Base-by-base conservation (phyloP, 78 protist species). In the Dictyostelium discoideum region DNA sequence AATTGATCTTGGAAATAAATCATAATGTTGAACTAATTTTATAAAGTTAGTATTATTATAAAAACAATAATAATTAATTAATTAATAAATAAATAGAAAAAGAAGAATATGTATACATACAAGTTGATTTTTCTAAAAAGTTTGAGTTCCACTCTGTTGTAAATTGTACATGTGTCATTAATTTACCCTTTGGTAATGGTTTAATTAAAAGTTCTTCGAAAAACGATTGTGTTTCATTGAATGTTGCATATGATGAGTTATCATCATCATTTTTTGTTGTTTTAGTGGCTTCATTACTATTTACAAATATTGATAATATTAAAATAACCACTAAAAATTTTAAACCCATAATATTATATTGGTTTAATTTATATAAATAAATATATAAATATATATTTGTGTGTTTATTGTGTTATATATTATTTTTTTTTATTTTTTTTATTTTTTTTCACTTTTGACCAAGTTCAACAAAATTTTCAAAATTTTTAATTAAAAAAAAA, bases 111-210 rank as follows among this genome's bases (percentile, higher is more conserved):
- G 6, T 72, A 65, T 79, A 72, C 81, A 54, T 82, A 90, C 94
- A 90, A 72, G 94, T 90, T 26, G 94, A 82, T 69, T 82, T 80
- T 72, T 90, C 87, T 69, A 81, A 63, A 63, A 90, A 90, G 74
- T 92, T 85, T 84, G 96, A 50, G 22, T 65, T 82, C 96, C 96
- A 92, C 72, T 92, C 88, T 22, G 92, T 86, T 81, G 92, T 92
- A 84, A 92, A 92, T 69, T 92, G 96, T 18, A 74, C 80, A 86
- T 92, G 96, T 72, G 90, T 86, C 85, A 81, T 81, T 81, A 84
- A 11, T 74, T 92, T 86, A 26, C 85, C 80, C 29, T 84, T 85
- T 44, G 82, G 84, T 50, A 92, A 74, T 22, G 96, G 96, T 84
- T 84, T 92, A 69, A 92, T 24, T 9, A 92, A 14, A 18, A 92